phyloP scores from a whole-genome alignment of 805 yeast genomes.

The Candida ortonii region DNA sequence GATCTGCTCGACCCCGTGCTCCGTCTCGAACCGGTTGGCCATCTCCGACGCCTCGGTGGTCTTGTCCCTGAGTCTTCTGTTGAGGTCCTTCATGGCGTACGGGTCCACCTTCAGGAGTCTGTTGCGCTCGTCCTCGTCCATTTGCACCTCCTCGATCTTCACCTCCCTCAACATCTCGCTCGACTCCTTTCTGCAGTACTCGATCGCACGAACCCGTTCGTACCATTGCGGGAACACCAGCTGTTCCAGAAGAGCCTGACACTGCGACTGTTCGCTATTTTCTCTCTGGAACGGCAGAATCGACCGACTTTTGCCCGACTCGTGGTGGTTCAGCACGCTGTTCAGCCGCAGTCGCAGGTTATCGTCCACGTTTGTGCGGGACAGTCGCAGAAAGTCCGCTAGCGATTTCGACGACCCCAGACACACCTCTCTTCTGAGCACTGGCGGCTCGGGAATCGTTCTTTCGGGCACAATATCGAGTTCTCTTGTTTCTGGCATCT shows the following conservation, averaged over 20 bases:
- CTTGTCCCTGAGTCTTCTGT: slow-evolving; percentile 30
- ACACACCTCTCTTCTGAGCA: slow-evolving; percentile 30
- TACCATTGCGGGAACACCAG: slow-evolving; percentile 48
- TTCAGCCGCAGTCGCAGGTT: slow-evolving; percentile 43
- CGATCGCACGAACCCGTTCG: slow-evolving; percentile 38
- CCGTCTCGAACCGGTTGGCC: slow-evolving; percentile 38
- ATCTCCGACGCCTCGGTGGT: slow-evolving; percentile 31
- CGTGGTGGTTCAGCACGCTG: slow-evolving; percentile 34
- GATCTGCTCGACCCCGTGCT: slow-evolving; percentile 40
- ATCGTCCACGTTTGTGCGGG: slow-evolving; percentile 44
- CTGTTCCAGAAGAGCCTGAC: slow-evolving; percentile 34
- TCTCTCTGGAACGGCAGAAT: slow-evolving; percentile 21
- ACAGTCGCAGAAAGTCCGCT: slow-evolving; percentile 34
- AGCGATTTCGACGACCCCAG: slow-evolving; percentile 33
- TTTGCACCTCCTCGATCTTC: slow-evolving; percentile 22
- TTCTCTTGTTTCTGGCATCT: too few species aligned
- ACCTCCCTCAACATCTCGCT: slow-evolving; percentile 31
- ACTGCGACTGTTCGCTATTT: slow-evolving; percentile 22
- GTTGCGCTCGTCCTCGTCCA: slow-evolving; percentile 21
- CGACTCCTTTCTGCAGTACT: slow-evolving; percentile 40
- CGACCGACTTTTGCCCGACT: slow-evolving; percentile 15
- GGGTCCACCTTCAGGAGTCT: slow-evolving; percentile 44
- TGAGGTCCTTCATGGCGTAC: slow-evolving; percentile 42
- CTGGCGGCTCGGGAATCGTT: slow-evolving; percentile 28
- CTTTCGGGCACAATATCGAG: slow-evolving; percentile 23